These are phyloP conservation scores for Aspergillus sclerotiicarbonarius DNA, from an alignment of 495 filamentous ascomycete species.

Conservation along the genomic window DNA sequence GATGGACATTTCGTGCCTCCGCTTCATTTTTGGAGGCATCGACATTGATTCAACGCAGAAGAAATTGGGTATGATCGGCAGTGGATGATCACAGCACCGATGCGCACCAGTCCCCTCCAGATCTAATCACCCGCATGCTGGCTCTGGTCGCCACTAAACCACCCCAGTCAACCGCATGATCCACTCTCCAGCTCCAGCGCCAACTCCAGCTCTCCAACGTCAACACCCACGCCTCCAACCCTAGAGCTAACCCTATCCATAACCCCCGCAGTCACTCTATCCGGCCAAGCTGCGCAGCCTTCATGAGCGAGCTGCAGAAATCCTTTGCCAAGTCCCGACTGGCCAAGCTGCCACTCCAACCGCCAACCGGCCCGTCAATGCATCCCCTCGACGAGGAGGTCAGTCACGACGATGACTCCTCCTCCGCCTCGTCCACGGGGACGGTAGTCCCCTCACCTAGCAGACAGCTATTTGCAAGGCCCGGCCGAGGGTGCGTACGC, in stretches of 20 bases:
- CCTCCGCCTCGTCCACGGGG: slow-evolving; percentile 81
- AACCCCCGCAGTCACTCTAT: background rate
- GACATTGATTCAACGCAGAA: too few species aligned
- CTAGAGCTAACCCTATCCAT: background rate
- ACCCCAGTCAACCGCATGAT: slow-evolving; percentile 2
- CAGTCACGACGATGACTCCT: slow-evolving; percentile 71
- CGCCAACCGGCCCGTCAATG: slow-evolving; percentile 43
- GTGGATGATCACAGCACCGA: background rate
- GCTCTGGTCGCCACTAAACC: background rate
- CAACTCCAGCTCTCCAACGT: background rate
- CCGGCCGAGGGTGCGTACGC: slow-evolving; percentile 53
- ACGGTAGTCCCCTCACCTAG: slow-evolving; percentile 81
- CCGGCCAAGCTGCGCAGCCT: background rate
- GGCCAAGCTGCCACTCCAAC: slow-evolving; percentile 57
- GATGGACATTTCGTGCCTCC: background rate
- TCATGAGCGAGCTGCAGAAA: slow-evolving; percentile 86
- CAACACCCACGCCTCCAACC: background rate
- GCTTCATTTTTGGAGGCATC: background rate
- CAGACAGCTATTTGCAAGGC: slow-evolving; percentile 68
- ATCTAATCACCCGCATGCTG: too few species aligned
- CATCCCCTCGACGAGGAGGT: slow-evolving; percentile 18
- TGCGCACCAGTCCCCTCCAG: background rate
- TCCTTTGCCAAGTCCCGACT: slow-evolving; percentile 81
- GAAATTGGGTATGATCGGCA: background rate
- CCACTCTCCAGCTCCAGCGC: background rate